These are phyloP conservation scores for Chaetomiaceae sp. DNA, from an alignment of 2,329 filamentous ascomycete species.

Conservation along the genomic window DNA sequence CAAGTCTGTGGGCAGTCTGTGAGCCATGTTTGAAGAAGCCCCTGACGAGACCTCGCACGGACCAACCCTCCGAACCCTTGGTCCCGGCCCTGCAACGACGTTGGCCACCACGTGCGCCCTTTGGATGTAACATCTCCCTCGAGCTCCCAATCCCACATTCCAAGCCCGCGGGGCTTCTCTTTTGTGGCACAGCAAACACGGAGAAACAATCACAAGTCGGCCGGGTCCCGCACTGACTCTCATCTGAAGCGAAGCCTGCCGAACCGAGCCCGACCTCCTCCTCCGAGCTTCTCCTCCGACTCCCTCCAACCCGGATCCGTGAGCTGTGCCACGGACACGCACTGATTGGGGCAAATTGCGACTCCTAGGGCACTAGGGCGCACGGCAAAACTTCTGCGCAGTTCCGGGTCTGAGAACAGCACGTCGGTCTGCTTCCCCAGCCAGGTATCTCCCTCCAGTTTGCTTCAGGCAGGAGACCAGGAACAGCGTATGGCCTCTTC, in stretches of 20 bases:
- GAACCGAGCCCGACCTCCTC: too few species aligned
- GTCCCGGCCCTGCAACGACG: not conserved
- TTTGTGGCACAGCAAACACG: not conserved
- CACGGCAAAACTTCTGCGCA: too few species aligned
- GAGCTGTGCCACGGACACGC: constrained; percentile 11
- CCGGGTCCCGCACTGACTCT: not conserved
- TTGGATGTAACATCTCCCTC: constrained; percentile 3
- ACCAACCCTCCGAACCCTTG: not conserved
- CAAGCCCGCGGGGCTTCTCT: not conserved
- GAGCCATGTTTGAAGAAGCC: constrained; percentile 16
- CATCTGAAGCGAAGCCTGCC: not conserved
- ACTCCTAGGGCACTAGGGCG: not conserved
- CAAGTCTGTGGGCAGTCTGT: constrained; percentile 14
- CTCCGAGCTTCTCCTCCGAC: not conserved
- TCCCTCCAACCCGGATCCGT: not conserved
- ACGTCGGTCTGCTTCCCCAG: too few species aligned
- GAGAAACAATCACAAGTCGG: not conserved
- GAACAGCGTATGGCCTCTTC: too few species aligned
- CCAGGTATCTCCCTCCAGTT: too few species aligned
- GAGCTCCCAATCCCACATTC: not conserved
- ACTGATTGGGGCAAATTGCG: constrained; percentile 3
- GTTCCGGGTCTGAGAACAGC: not conserved
- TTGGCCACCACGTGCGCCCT: not conserved
- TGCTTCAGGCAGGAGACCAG: too few species aligned
- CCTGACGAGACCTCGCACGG: constrained; percentile 14